phyloP scores from a whole-genome alignment of 2,329 filamentous ascomycete genomes.

The Fusarium tjaetaba region DNA sequence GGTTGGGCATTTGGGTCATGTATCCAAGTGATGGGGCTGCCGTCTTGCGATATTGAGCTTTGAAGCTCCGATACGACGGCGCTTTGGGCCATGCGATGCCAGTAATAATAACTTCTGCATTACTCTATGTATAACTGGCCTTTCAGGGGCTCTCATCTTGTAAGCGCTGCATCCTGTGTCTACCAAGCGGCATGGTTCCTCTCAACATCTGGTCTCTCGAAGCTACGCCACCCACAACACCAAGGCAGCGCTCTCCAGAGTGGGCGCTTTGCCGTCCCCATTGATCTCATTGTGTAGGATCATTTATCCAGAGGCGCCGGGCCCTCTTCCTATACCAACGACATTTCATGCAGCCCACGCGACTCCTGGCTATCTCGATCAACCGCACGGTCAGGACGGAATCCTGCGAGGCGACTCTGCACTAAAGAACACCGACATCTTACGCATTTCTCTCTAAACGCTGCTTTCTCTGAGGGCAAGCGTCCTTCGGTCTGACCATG shows the following conservation, averaged over 20 bases:
- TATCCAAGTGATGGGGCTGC: neutral
- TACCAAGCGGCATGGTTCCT: neutral
- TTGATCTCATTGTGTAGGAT: neutral
- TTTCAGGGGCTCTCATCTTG: too few relatives aligned
- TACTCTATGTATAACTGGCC: neutral
- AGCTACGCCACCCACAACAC: neutral
- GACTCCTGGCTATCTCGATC: neutral
- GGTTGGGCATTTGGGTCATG: neutral
- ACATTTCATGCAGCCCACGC: neutral
- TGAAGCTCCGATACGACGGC: too few relatives aligned
- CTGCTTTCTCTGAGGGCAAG: neutral
- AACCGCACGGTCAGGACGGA: neutral
- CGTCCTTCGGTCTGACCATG: rapidly evolving
- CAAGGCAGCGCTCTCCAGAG: neutral
- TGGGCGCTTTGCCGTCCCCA: neutral
- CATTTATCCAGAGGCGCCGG: neutral
- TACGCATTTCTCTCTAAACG: neutral
- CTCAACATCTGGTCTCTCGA: rapidly evolving
- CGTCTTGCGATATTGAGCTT: neutral
- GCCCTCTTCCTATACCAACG: rapidly evolving
- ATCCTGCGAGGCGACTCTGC: neutral
- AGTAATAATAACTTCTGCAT: rapidly evolving
- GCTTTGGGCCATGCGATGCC: neutral
- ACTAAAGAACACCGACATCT: neutral
- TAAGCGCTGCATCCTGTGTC: too few relatives aligned